Conservation (phyloP, 1,284 basidiomycete species). For the Sporisorium exsertum region DNA sequence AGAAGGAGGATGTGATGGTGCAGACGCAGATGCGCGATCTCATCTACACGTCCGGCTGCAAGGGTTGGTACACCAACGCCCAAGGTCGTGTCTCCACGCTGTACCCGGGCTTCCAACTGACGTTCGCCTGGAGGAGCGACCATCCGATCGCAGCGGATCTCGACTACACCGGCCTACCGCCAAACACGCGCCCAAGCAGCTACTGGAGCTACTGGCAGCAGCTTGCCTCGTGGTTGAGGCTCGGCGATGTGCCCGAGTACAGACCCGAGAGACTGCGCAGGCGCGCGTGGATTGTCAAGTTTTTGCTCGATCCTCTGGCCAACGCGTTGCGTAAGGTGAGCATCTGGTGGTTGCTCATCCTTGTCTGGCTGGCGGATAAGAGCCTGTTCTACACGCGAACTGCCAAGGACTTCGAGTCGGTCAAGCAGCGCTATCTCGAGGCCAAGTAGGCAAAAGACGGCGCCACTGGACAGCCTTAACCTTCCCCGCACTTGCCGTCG, state of each 20-base stretch:
- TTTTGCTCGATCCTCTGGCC: conserved; percentile 2
- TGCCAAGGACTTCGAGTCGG: conserved; percentile 13
- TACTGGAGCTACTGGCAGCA: conserved; percentile 26
- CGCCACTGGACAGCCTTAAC: too few species aligned
- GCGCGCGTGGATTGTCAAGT: neutral
- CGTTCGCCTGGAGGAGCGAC: conserved; percentile 36
- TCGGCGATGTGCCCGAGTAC: conserved; percentile 40
- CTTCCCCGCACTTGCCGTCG: too few species aligned
- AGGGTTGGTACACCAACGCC: conserved; percentile 45
- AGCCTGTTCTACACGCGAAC: conserved; percentile 23
- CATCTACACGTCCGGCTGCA: conserved; percentile 46
- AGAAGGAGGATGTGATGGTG: conserved; percentile 43
- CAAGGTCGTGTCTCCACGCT: conserved; percentile 30
- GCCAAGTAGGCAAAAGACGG: conserved; percentile 69
- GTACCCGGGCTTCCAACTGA: conserved; percentile 33
- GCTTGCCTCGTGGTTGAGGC: conserved; percentile 15
- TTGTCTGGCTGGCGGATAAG: conserved; percentile 25
- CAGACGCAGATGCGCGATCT: conserved; percentile 32
- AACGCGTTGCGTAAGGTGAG: neutral
- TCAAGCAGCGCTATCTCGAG: conserved; percentile 16
- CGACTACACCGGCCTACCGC: conserved; percentile 12
- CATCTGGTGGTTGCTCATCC: conserved; percentile 8
- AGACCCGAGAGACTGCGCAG: conserved; percentile 4
- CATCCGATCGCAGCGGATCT: conserved; percentile 28
- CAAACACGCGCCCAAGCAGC: conserved; percentile 3